These are phyloP conservation scores for Cercophora sp. DNA, from an alignment of 495 filamentous ascomycete species.

Conservation along the genomic window DNA sequence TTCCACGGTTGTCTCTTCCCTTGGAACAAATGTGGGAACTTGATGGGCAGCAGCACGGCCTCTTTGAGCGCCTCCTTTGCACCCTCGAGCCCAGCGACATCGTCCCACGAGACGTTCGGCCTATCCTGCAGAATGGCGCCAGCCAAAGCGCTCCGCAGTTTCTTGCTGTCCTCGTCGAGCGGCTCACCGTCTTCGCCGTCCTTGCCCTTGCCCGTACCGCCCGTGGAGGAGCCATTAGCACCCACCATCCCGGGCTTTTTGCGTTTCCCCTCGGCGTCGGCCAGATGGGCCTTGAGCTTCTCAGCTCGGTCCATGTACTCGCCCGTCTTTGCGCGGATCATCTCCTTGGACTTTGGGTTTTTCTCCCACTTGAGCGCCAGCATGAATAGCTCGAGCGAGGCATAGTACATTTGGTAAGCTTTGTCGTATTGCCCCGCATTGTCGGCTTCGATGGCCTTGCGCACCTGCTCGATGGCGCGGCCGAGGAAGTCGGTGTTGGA, in stretches of 20 bases:
- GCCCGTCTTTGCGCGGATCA: conserved; percentile 85
- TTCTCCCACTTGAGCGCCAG: conserved; percentile 98
- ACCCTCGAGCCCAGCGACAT: conserved; percentile 91
- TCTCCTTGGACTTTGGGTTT: conserved; percentile 91
- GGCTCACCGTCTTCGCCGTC: conserved; percentile 50
- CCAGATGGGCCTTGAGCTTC: conserved; percentile 88
- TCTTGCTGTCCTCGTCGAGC: conserved; percentile 88
- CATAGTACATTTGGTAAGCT: conserved; percentile 92
- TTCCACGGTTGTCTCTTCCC: conserved; percentile 98
- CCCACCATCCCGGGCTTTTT: conserved; percentile 75
- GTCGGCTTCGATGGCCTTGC: conserved; percentile 95
- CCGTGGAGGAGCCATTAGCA: conserved; percentile 75
- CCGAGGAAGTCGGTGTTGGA: conserved; percentile 96
- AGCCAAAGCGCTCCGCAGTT: conserved; percentile 81
- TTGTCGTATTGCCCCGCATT: conserved; percentile 94
- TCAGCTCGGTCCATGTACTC: conserved; percentile 99
- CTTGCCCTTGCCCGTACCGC: conserved; percentile 57
- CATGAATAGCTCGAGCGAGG: conserved; percentile 92
- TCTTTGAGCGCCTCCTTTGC: conserved; percentile 98
- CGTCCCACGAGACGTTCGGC: conserved; percentile 94
- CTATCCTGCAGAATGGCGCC: conserved; percentile 93
- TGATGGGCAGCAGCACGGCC: conserved; percentile 94
- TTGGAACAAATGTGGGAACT: conserved; percentile 95
- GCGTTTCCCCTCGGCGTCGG: conserved; percentile 68
- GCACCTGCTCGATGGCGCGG: conserved; percentile 90